A percentile compares a stretch with the other conserved stretches of the same genome.
These are phyloP conservation scores for Thinopyrum elongatum DNA, from an alignment of 176 grass and related monocot genomes.

Conservation along the genomic window DNA sequence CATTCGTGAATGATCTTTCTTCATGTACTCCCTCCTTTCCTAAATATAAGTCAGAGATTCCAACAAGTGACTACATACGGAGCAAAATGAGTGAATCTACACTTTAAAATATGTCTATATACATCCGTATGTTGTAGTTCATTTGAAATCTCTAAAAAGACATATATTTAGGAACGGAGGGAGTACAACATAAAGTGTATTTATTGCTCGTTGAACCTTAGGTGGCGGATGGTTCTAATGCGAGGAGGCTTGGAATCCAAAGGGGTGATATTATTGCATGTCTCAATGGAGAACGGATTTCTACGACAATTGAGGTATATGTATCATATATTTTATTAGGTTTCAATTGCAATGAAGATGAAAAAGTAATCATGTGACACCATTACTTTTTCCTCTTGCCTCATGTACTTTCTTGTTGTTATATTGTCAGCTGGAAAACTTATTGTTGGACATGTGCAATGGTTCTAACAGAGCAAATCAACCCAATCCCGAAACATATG, in stretches of 20 bases:
- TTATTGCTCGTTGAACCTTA: neutral
- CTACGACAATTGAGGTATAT: neutral
- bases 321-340: neutral
- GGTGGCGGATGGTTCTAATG: neutral
- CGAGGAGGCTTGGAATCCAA: too few relatives aligned
- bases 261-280: neutral
- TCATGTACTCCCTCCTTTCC: too few relatives aligned
- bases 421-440: neutral
- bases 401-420: neutral
- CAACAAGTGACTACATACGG: too few relatives aligned
- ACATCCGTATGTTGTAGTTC: too few relatives aligned
- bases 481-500: neutral
- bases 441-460: neutral
- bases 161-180: too few relatives aligned
- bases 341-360: neutral
- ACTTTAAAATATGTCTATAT: too few relatives aligned
- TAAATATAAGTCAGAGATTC: too few relatives aligned
- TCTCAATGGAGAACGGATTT: neutral
- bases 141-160: too few relatives aligned
- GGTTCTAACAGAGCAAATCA: neutral
- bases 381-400: neutral
- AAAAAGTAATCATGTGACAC: neutral
- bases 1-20: neutral
- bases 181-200: neutral
- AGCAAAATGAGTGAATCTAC: too few relatives aligned